phyloP scores from a whole-genome alignment of 495 filamentous ascomycete genomes.

The Evernia prunastri region DNA sequence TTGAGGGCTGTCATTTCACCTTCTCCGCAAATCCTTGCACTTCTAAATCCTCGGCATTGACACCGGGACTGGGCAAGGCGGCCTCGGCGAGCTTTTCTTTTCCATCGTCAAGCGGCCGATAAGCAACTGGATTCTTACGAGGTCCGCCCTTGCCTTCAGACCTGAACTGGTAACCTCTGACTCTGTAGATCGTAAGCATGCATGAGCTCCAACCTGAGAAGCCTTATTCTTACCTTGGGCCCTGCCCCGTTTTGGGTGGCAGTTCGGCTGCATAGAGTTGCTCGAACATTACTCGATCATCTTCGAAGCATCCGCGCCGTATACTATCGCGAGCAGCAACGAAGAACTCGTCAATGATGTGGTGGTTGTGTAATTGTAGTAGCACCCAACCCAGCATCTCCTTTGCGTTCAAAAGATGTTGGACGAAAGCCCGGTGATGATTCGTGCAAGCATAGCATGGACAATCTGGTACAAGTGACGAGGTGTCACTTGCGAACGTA shows the following conservation, averaged over 20 bases:
- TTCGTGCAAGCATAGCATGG: slow-evolving; percentile 75
- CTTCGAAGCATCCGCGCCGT: slow-evolving; percentile 54
- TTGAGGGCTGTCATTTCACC: slow-evolving; percentile 12
- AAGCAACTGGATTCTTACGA: slow-evolving; percentile 63
- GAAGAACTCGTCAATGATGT: slow-evolving; percentile 69
- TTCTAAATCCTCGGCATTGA: slow-evolving; percentile 48
- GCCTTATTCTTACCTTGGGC: slow-evolving; percentile 55
- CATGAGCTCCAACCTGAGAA: neutral
- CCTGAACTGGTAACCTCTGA: slow-evolving; percentile 81
- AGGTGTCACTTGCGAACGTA: slow-evolving; percentile 49
- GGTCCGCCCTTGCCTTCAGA: slow-evolving; percentile 54
- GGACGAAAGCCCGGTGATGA: slow-evolving; percentile 81
- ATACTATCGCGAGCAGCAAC: slow-evolving; percentile 56
- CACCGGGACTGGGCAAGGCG: slow-evolving; percentile 41
- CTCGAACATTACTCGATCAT: slow-evolving; percentile 50
- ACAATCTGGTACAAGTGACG: slow-evolving; percentile 56
- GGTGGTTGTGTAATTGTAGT: slow-evolving; percentile 83
- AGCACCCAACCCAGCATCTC: slow-evolving; percentile 97
- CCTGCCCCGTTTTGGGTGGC: slow-evolving; percentile 65
- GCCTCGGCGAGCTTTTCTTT: slow-evolving; percentile 45
- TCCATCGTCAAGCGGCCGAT: slow-evolving; percentile 48
- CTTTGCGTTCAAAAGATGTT: slow-evolving; percentile 78
- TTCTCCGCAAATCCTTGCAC: slow-evolving; percentile 57
- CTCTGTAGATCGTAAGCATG: slow-evolving; percentile 32
- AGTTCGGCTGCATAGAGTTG: slow-evolving; percentile 58